Base-by-base conservation (phyloP, 805 yeast genomes). In the Teunomyces stri region DNA sequence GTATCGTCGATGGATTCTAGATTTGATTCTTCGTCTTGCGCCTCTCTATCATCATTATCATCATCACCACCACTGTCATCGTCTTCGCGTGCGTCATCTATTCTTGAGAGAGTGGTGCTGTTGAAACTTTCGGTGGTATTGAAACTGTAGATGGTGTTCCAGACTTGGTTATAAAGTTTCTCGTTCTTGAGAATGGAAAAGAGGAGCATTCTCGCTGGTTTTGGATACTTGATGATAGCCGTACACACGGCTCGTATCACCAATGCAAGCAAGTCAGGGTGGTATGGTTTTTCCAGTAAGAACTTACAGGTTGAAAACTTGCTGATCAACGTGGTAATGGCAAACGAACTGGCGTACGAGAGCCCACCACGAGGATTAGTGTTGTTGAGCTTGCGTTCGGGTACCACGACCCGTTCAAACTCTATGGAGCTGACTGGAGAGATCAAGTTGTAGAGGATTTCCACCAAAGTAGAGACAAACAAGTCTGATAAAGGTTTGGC, bases 401-500 rank as follows among this genome's bases (percentile, higher is more conserved):
- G 54, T 42, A 58, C 61, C 37, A 61, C 57, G 2, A 50, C 40
- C 10, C 53, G 54, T 3, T 45, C 18, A 18, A 31, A 30, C 10
- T 34, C 44, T 11, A 75, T 57, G 2, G 80, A 39, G 11, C 64
- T 50, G 2, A 66, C 60, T 12, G 62, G 58, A 1, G 72, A 82
- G 11, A 87, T 65, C 43, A 85, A 56, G 57, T 87, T 86, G 63
- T 83, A 85, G 6, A 85, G 60, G 43, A 79, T 70, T 56, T 86
- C 87, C 43, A 79, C 75, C 31, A 81, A 63, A 10, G 82, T 75
- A 0, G 82, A 76, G n/a, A 61, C 43, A 13, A 67, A 46, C 16
- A 62, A 52, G 36, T 55, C 57, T 3, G 79, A 64, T 11, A 75
- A 57, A 3, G 67, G 52, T 12, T 49, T 49, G 44, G n/a, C 21